A percentile compares a stretch with the other conserved stretches of the same genome.
Conservation (phyloP, 441 rosid genomes). For the Erodium trifolium region DNA sequence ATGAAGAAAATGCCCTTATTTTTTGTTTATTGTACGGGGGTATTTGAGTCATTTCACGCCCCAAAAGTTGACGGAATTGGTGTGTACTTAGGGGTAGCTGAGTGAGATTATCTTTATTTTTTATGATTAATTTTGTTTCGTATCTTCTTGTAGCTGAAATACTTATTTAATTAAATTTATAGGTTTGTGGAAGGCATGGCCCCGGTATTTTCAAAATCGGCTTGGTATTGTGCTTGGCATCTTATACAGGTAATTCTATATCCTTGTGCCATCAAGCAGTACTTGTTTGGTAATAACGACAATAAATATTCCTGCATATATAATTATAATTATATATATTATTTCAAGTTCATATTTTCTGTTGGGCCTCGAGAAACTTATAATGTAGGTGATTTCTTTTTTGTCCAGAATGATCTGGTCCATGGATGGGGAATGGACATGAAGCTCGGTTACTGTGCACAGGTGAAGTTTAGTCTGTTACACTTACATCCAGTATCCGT, state of each 20-base stretch:
- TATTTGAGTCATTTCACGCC: too few species aligned
- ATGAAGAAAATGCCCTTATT: too few species aligned
- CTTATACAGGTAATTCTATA: slow-evolving; percentile 48
- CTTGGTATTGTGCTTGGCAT: slow-evolving; percentile 43
- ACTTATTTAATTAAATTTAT: slow-evolving; percentile 8
- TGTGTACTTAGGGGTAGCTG: too few species aligned
- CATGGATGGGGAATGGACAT: slow-evolving; percentile 99
- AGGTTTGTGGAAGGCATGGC: slow-evolving; percentile 99
- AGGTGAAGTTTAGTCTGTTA: slow-evolving; percentile 32
- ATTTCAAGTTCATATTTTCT: background rate
- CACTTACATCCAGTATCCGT: background rate
- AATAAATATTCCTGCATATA: background rate
- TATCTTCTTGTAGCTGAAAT: background rate
- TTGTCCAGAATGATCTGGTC: slow-evolving; percentile 72
- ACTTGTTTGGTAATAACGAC: background rate
- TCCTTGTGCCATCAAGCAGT: background rate
- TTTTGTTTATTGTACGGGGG: too few species aligned
- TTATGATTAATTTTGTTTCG: background rate
- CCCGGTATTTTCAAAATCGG: slow-evolving; percentile 88
- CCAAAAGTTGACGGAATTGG: too few species aligned
- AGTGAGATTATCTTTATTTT: too few species aligned
- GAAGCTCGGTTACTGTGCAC: slow-evolving; percentile 94
- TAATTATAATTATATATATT: background rate
- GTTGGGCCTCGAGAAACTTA: background rate
- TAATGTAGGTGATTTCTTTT: background rate